phyloP scores from a whole-genome alignment of 371 early-diverging fungal species.

The Mortierella sp. region DNA sequence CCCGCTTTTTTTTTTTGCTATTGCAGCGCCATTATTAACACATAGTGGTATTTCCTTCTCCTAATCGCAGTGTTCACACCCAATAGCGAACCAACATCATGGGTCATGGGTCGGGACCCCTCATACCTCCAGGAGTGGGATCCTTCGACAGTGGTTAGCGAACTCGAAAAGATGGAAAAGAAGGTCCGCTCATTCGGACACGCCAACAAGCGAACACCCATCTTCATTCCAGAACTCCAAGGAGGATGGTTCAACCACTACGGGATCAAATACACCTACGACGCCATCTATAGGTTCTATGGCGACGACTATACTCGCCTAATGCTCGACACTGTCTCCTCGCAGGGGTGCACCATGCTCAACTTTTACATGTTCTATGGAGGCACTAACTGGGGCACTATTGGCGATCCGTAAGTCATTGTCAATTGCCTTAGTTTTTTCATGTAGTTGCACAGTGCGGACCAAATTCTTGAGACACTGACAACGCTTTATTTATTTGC shows the following conservation, averaged over 20 bases:
- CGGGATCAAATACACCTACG: slow-evolving; percentile 75
- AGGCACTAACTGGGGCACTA: slow-evolving; percentile 89
- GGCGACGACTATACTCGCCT: slow-evolving; percentile 80
- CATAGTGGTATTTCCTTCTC: neutral
- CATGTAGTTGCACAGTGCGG: neutral
- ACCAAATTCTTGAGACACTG: neutral
- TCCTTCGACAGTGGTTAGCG: slow-evolving; percentile 66
- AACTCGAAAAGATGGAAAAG: slow-evolving; percentile 77
- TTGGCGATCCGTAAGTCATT: slow-evolving; percentile 78
- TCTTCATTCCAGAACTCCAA: slow-evolving; percentile 86
- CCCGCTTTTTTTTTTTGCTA: neutral
- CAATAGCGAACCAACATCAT: slow-evolving; percentile 70
- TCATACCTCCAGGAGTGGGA: slow-evolving; percentile 76
- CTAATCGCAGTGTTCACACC: slow-evolving; percentile 69
- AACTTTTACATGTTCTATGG: slow-evolving; percentile 86
- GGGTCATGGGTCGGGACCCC: slow-evolving; percentile 65
- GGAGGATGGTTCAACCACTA: slow-evolving; percentile 90
- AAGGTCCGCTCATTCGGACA: slow-evolving; percentile 82
- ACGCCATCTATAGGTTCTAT: slow-evolving; percentile 77
- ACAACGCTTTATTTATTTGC: neutral
- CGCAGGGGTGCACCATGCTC: slow-evolving; percentile 80
- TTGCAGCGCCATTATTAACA: neutral
- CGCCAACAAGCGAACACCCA: slow-evolving; percentile 72
- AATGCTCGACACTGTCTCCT: slow-evolving; percentile 71
- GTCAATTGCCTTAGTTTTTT: neutral